Base-by-base conservation (phyloP, 805 yeast species). In the Ogataea degrootiae region DNA sequence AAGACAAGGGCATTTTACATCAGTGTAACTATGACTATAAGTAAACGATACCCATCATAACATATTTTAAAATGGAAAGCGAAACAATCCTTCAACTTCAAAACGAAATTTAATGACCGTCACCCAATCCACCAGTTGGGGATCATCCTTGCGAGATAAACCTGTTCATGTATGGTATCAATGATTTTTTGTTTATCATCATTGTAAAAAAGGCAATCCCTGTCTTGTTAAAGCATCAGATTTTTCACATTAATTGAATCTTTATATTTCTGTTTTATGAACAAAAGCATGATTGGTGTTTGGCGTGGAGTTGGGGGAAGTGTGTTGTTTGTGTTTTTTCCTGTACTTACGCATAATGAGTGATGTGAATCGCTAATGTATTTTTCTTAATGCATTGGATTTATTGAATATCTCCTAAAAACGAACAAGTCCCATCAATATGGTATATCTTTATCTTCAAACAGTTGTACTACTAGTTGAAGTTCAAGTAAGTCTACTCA, bases 11-110 rank as follows among this genome's bases (percentile, higher is more conserved):
- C 14, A 26, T 15, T 39, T 39, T 17, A 11, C 35, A 49, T 84
- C 91, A 84, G 91, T 84, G 91, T 85, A 85, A 85, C 91, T 85
- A 85, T 85, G 91, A 85, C 92, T 47, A 55, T 43, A 51, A 75
- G 31, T 26, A 26, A 73, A 73, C 67, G 63, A 73, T 84, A 79
- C 86, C 83, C 65, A 70, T 79, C 84, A 79, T 72, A 58, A 80
- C 82, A 70, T 61, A 43, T 29, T 31, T 17, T 17, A 71, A 77
- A 75, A 80, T 80, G 74, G 17, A 44, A 39, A 44, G 39, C 39
- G 39, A 49, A 48, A 37, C 50, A 22, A 47, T 41, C 37, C 42
- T 14, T 43, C 43, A 75, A 46, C 41, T 36, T 60, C 70, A 73
- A 68, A 67, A 69, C 71, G 67, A 59, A 51, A 34, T 44, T 43